phyloP scores from a whole-genome alignment of 768 basidiomycete genomes.

The Naematelia encephala region DNA sequence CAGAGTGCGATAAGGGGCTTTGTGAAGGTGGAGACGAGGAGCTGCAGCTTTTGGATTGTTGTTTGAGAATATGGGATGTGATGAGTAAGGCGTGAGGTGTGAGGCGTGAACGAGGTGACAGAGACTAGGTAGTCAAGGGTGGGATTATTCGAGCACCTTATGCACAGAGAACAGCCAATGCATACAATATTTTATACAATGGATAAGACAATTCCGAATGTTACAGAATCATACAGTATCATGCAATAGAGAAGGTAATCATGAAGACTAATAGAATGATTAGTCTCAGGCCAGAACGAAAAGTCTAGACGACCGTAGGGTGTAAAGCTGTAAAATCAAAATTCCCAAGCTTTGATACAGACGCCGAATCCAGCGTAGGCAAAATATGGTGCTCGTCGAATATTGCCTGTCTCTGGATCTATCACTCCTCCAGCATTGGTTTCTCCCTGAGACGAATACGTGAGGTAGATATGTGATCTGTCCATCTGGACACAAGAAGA shows the following conservation, averaged over 20 bases:
- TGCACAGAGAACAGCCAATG: too few relatives aligned
- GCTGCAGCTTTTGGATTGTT: slow-evolving; percentile 86
- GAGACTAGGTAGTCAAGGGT: too few relatives aligned
- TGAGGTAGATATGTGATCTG: slow-evolving; percentile 13
- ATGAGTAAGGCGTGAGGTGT: slow-evolving; percentile 27
- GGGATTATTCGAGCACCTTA: too few relatives aligned
- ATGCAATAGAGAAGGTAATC: too few relatives aligned
- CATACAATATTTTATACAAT: too few relatives aligned
- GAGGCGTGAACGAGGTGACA: background rate
- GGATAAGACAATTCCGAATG: too few relatives aligned
- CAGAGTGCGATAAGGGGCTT: slow-evolving; percentile 91
- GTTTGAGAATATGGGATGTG: slow-evolving; percentile 67
- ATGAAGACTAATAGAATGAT: too few relatives aligned
- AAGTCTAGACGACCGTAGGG: too few relatives aligned
- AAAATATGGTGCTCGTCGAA: background rate
- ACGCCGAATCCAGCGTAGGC: background rate
- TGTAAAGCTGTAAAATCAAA: too few relatives aligned
- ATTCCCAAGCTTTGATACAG: background rate
- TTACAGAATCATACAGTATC: too few relatives aligned
- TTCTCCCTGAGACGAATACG: slow-evolving; percentile 23
- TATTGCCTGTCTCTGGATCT: background rate
- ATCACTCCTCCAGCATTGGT: slow-evolving; percentile 7
- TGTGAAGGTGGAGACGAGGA: slow-evolving; percentile 98
- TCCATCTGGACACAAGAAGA: slow-evolving; percentile 30
- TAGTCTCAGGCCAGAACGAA: too few relatives aligned